Evolutionary conservation across 345 rosid genomes (phyloP), one percentile per base, ranked within the genome.

Genomic region (Salix brachista): DNA sequence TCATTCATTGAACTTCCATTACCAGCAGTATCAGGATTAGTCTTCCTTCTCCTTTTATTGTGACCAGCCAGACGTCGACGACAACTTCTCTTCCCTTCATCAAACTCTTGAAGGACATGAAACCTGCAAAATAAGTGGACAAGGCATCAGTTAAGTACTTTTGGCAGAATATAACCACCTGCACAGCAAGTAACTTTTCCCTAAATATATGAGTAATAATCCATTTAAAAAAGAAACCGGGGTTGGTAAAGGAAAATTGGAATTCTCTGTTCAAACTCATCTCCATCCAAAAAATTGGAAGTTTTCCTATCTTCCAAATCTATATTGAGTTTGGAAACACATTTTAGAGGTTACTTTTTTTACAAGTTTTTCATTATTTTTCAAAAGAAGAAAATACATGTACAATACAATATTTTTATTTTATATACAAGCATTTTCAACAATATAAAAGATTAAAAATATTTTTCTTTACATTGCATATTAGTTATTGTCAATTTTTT

Each of bases 21-120:
- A 52, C 81, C 69, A 50, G 77, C 86, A 78, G 94, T 66, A 30
- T 89, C 98, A 1, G 95, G 98, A 85, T 92, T 92, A 26, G 97
- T 92, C 78, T 96, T 96, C 86, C 97, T 94, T 80, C 99, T 91
- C 77, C 99, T 88, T 78, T 92, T 94, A 82, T 96, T 94, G 81
- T 96, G 99, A 25, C 99, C 98, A 83, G 99, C 99, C 86, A 96
- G 84, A 75, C 99, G 98, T 78, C 98, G 89, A 42, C 99, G 94
- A 75, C 99, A 96, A 76, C 99, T 96, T 88, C 99, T 88, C 90
- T 94, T 96, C 12, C 99, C 99, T 82, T 96, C 99, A 84, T 96
- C 98, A 81, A 96, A 96, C 83, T 96, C 99, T 85, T 91, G 89
- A 86, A 96, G 98, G 79, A 85, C 89, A 84, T 96, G 99, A 83